Conservation (phyloP, 1,284 basidiomycete species). For the Cutaneotrichosporon dermatis region DNA sequence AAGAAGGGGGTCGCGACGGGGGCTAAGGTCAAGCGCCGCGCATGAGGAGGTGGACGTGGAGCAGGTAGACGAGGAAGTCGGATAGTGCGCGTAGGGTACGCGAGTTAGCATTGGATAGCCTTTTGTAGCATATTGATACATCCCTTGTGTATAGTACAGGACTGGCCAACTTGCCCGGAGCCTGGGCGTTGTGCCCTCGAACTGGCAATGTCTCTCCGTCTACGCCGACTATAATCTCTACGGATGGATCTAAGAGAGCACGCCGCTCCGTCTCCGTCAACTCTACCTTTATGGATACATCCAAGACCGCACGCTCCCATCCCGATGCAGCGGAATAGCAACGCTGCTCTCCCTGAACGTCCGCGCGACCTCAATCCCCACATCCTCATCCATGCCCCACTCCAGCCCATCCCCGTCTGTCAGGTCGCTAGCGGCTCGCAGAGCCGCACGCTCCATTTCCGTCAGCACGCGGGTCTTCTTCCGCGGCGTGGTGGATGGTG, state of each 20-base stretch:
- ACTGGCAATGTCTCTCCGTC: no score
- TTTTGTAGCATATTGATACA: conserved; percentile 1
- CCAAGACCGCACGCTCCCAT: not conserved
- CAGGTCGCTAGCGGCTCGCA: conserved; percentile 1
- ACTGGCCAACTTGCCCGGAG: no score
- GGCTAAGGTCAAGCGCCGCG: conserved; percentile 22
- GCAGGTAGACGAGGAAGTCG: not conserved
- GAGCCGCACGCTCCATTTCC: conserved; percentile 1
- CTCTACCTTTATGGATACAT: no score
- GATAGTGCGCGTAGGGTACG: no score
- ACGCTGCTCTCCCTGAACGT: conserved; percentile 35
- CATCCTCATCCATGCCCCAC: conserved; percentile 43
- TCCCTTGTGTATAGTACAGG: no score
- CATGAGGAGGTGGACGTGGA: conserved; percentile 9
- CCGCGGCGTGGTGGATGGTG: conserved; percentile 1
- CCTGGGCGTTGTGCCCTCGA: no score
- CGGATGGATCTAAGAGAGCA: no score
- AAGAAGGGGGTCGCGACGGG: conserved; percentile 28
- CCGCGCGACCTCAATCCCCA: conserved; percentile 25
- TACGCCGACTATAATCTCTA: no score
- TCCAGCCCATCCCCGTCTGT: conserved; percentile 30
- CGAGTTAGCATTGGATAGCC: not conserved
- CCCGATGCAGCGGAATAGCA: not conserved
- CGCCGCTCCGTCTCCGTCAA: no score
- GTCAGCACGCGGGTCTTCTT: conserved; percentile 18